A percentile compares a stretch with the other conserved stretches of the same genome.
Conservation (phyloP, 257 asterid genomes). For the Coffea canephora region DNA sequence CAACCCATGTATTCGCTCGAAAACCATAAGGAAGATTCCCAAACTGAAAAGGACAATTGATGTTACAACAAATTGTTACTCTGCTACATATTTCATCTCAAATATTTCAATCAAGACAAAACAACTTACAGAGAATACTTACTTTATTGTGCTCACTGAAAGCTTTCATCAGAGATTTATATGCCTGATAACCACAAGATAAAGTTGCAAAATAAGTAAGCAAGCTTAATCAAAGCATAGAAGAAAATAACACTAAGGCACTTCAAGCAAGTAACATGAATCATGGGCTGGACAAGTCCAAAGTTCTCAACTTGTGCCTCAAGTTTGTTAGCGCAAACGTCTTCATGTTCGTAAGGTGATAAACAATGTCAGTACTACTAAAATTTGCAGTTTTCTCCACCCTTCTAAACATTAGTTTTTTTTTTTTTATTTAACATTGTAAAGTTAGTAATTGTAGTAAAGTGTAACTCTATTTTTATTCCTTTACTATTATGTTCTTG, state of each 20-base stretch:
- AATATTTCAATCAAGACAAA: not conserved
- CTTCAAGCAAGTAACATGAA: not conserved
- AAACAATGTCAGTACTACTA: too few species aligned
- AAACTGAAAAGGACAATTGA: conserved; percentile 39
- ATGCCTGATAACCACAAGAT: conserved; percentile 45
- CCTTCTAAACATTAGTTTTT: not conserved
- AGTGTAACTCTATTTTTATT: too few species aligned
- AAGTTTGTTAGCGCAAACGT: too few species aligned
- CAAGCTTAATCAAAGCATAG: conserved; percentile 1
- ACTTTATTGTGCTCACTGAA: conserved; percentile 81
- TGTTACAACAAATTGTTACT: not conserved
- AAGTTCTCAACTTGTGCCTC: not conserved
- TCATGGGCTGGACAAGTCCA: not conserved
- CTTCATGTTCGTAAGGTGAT: not conserved
- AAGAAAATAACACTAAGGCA: not conserved
- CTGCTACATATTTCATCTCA: not conserved
- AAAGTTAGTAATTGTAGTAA: too few species aligned
- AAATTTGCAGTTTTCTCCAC: too few species aligned
- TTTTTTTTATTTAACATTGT: too few species aligned
- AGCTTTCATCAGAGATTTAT: conserved; percentile 71
- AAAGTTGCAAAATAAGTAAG: not conserved
- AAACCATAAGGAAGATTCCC: conserved; percentile 85
- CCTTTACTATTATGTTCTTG: too few species aligned
- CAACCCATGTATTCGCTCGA: conserved; percentile 79
- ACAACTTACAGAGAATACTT: conserved; percentile 25